A percentile compares a stretch with the other conserved stretches of the same genome.
Evolutionary conservation across 805 yeast species (phyloP).

Genomic region (Spathaspora boniae): DNA sequence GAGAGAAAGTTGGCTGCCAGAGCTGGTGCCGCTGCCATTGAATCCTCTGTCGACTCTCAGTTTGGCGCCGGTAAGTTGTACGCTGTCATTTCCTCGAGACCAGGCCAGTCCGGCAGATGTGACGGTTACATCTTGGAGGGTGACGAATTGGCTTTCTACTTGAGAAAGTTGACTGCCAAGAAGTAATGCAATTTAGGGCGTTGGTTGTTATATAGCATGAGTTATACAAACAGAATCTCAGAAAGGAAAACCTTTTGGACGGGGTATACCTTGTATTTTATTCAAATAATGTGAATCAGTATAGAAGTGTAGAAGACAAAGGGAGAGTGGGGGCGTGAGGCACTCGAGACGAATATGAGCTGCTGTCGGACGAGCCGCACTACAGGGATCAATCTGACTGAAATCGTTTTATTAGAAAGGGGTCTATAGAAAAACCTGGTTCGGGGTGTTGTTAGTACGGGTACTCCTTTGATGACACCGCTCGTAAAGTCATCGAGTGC

Average conservation of each 20-base stretch:
- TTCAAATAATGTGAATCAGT: too few species aligned
- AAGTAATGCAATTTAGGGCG: slow-evolving; percentile 54
- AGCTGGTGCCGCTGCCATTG: slow-evolving; percentile 80
- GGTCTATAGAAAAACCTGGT: slow-evolving; percentile 1
- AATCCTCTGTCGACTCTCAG: slow-evolving; percentile 89
- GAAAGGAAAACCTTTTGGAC: not conserved
- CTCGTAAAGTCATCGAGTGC: too few species aligned
- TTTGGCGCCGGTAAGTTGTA: slow-evolving; percentile 98
- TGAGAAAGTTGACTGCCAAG: slow-evolving; percentile 99
- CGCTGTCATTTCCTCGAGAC: slow-evolving; percentile 98
- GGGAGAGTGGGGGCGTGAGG: too few species aligned
- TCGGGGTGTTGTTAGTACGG: not conserved
- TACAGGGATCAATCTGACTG: too few species aligned
- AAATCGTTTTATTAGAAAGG: slow-evolving; percentile 2
- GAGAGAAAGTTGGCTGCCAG: slow-evolving; percentile 94
- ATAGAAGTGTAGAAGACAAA: not conserved
- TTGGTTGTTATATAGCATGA: too few species aligned
- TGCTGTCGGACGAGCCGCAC: too few species aligned
- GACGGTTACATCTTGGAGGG: slow-evolving; percentile 99
- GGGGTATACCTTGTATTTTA: too few species aligned
- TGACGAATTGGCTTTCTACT: slow-evolving; percentile 99
- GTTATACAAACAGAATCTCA: not conserved
- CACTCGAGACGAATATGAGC: not conserved
- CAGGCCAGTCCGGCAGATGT: slow-evolving; percentile 99
- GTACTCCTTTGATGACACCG: not conserved